A percentile compares a stretch with the other conserved stretches of the same genome.
phyloP scores from a whole-genome alignment of 768 basidiomycete species.

The Strobilomyces echinocephalus region DNA sequence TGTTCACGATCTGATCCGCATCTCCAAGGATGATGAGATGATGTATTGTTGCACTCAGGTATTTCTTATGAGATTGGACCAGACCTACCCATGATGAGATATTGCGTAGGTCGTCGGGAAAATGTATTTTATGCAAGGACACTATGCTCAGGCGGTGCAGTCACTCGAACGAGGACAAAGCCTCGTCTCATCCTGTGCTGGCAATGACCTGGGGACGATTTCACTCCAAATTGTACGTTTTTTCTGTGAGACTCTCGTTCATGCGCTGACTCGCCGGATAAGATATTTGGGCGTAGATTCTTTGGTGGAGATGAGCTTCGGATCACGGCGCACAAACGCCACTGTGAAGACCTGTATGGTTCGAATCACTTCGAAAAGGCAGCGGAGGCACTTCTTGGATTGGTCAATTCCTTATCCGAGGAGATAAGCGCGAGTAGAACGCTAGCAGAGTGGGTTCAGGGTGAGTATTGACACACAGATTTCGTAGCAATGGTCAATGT shows the following conservation, averaged over 20 bases:
- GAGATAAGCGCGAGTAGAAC: neutral
- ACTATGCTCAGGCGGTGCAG: neutral
- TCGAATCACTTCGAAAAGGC: neutral
- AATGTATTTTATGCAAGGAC: neutral
- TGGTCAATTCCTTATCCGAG: neutral
- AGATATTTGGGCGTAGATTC: conserved; percentile 11
- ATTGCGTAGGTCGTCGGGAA: conserved; percentile 2
- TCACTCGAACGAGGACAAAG: neutral
- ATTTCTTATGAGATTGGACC: neutral
- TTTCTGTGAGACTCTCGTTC: too few relatives aligned
- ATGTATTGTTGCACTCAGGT: conserved; percentile 1
- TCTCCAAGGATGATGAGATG: neutral
- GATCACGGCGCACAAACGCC: neutral
- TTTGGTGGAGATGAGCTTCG: neutral
- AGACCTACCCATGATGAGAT: neutral
- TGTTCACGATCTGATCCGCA: neutral
- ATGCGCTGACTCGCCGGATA: neutral
- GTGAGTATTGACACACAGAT: neutral
- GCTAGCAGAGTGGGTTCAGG: neutral
- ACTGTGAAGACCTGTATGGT: neutral
- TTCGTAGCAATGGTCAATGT: neutral
- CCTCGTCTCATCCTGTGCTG: neutral
- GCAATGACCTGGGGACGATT: neutral
- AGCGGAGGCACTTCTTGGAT: neutral
- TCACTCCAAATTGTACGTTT: neutral